These are phyloP conservation scores for Naganishia antarctica DNA, from an alignment of 768 basidiomycete species.

Conservation along the genomic window DNA sequence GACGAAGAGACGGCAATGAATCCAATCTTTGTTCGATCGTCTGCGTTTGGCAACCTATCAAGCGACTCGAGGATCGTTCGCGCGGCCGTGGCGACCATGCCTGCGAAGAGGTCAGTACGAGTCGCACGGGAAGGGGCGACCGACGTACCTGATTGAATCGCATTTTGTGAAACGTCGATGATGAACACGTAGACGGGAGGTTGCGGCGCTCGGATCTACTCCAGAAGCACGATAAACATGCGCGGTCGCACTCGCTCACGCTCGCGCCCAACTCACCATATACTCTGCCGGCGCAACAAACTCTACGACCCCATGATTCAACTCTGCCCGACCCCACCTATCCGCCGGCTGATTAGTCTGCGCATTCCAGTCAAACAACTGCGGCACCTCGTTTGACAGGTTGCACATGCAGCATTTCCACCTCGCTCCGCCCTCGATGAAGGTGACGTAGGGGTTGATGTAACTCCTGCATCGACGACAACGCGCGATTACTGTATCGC, in stretches of 20 bases:
- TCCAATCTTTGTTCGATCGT: constrained; percentile 83
- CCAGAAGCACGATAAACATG: not conserved
- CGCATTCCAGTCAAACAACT: constrained; percentile 98
- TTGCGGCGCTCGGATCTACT: constrained; percentile 76
- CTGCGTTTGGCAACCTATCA: constrained; percentile 91
- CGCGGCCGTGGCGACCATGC: constrained; percentile 98
- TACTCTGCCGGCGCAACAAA: constrained; percentile 98
- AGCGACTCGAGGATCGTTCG: constrained; percentile 92
- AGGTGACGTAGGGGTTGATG: constrained; percentile 95
- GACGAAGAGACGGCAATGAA: constrained; percentile 88
- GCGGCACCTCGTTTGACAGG: constrained; percentile 96
- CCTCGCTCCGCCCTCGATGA: constrained; percentile 95
- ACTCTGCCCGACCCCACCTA: constrained; percentile 85
- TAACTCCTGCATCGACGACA: constrained; percentile 93
- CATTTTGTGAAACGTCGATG: constrained; percentile 89
- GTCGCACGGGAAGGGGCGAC: not conserved
- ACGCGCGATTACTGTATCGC: constrained; percentile 90
- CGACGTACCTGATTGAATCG: constrained; percentile 73
- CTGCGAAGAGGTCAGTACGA: constrained; percentile 49
- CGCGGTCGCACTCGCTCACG: not conserved
- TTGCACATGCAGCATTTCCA: constrained; percentile 99
- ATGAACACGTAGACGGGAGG: constrained; percentile 95
- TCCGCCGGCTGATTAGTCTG: constrained; percentile 88
- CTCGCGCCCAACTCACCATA: constrained; percentile 60
- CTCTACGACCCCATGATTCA: constrained; percentile 91